phyloP scores from a whole-genome alignment of 176 grass and related monocot genomes.

The Avena atlantica region DNA sequence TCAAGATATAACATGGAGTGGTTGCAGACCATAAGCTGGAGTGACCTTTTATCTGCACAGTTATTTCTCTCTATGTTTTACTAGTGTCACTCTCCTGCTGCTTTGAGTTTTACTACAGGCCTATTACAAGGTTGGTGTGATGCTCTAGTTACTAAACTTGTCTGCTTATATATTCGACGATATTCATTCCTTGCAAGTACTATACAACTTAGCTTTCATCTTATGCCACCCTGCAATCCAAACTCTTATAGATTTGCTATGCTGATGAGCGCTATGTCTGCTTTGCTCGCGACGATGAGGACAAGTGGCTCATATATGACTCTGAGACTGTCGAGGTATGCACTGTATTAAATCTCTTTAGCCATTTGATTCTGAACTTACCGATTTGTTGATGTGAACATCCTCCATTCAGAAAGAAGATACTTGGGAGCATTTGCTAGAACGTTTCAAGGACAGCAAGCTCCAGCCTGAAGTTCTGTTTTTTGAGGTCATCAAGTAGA shows the following conservation, averaged over 20 bases:
- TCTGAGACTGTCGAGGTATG: background rate
- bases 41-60: background rate
- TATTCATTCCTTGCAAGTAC: background rate
- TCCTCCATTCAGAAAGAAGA: no score
- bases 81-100: background rate
- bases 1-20: background rate
- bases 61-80: background rate
- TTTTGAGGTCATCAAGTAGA: slow-evolving; percentile 17
- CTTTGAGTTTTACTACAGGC: slow-evolving; percentile 1
- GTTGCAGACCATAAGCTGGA: background rate
- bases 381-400: no score
- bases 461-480: no score
- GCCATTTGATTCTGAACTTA: background rate
- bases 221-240: background rate
- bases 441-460: no score
- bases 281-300: slow-evolving; percentile 15
- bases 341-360: background rate
- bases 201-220: background rate
- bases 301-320: slow-evolving; percentile 34
- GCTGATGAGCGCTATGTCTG: background rate
- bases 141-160: background rate
- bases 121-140: slow-evolving; percentile 7
- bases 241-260: slow-evolving; percentile 23
- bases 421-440: no score
- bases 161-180: background rate